Conservation (phyloP, 129 eudicot genomes). For the Chrysanthemum seticuspe region DNA sequence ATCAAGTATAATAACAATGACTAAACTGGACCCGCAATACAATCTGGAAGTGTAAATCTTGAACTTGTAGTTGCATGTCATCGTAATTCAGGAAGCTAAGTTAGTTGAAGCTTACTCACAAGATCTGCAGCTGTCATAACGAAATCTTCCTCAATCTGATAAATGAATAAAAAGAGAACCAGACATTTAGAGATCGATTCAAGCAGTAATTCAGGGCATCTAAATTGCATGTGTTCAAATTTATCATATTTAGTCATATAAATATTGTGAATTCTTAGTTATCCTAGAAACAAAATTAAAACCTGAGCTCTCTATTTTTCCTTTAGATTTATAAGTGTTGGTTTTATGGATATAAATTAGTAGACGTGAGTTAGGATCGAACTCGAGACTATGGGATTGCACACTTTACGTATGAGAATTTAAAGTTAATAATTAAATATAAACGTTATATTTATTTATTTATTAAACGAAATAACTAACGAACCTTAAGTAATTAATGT, state of each 20-base stretch:
- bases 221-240: not conserved
- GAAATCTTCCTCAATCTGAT: conserved; percentile 29
- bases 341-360: too few relatives aligned
- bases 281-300: not conserved
- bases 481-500: too few relatives aligned
- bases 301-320: not conserved
- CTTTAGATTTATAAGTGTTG: not conserved
- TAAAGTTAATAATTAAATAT: too few relatives aligned
- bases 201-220: not conserved
- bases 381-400: too few relatives aligned
- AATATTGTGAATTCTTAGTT: not conserved
- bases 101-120: not conserved
- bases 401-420: too few relatives aligned
- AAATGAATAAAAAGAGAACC: not conserved
- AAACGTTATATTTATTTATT: too few relatives aligned
- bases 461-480: too few relatives aligned
- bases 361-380: too few relatives aligned
- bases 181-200: not conserved
- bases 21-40: too few relatives aligned
- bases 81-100: not conserved
- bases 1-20: too few relatives aligned
- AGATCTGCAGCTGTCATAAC: conserved; percentile 28
- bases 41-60: not conserved
- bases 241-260: not conserved
- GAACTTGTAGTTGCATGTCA: not conserved